Conservation (phyloP, 345 rosid genomes). For the Lumnitzera littorea region DNA sequence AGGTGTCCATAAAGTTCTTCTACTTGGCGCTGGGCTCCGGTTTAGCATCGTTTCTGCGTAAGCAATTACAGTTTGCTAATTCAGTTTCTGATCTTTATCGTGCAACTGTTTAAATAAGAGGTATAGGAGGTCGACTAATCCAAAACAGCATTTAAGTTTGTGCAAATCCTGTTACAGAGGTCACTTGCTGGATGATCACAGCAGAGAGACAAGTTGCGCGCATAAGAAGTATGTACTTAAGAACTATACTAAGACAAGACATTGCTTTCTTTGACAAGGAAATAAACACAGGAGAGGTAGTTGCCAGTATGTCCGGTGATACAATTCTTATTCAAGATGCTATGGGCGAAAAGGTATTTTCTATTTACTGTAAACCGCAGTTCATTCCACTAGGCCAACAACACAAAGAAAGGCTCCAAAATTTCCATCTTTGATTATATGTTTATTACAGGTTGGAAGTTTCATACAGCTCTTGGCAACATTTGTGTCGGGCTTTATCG, state of each 20-base stretch:
- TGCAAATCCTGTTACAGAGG: slow-evolving; percentile 32
- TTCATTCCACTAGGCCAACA: too few relatives aligned
- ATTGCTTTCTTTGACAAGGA: slow-evolving; percentile 60
- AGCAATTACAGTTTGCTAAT: slow-evolving; percentile 11
- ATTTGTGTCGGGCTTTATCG: slow-evolving; percentile 59
- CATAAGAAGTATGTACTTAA: slow-evolving; percentile 46
- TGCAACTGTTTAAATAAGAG: too few relatives aligned
- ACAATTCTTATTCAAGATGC: slow-evolving; percentile 73
- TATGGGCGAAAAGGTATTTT: slow-evolving; percentile 59
- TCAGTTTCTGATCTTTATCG: not conserved
- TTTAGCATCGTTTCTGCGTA: slow-evolving; percentile 56
- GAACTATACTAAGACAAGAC: slow-evolving; percentile 65
- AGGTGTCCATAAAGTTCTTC: slow-evolving; percentile 53
- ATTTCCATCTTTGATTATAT: not conserved
- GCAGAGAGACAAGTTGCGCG: slow-evolving; percentile 63
- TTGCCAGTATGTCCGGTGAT: slow-evolving; percentile 64
- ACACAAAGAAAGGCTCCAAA: too few relatives aligned
- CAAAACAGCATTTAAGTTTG: not conserved
- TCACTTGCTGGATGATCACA: slow-evolving; percentile 71
- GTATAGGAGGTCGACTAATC: not conserved
- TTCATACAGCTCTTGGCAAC: slow-evolving; percentile 44
- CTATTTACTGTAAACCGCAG: not conserved
- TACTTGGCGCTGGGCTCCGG: slow-evolving; percentile 52
- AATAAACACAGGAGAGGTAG: slow-evolving; percentile 60
- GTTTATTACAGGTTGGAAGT: slow-evolving; percentile 53